Conservation (phyloP, 768 basidiomycete genomes). For the Naganishia vishniacii region DNA sequence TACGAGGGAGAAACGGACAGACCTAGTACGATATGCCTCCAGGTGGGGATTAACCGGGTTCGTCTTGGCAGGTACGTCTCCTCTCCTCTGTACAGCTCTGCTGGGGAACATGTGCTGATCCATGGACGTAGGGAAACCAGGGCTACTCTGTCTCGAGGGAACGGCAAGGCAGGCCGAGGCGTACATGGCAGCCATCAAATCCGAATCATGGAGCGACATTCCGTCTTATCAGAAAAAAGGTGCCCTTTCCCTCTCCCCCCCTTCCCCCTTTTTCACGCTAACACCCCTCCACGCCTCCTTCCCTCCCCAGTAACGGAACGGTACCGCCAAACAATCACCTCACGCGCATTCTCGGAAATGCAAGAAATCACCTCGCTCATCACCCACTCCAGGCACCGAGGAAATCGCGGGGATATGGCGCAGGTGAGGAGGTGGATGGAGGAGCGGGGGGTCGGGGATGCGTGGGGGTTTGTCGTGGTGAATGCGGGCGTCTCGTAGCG, state of each 20-base stretch:
- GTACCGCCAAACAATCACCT: slow-evolving; percentile 36
- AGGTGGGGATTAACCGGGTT: slow-evolving; percentile 48
- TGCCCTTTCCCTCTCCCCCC: background rate
- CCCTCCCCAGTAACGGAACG: slow-evolving; percentile 49
- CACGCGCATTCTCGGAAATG: slow-evolving; percentile 43
- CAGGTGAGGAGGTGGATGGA: slow-evolving; percentile 48
- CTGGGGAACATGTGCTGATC: background rate
- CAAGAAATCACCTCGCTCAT: slow-evolving; percentile 49
- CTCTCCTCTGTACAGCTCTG: background rate
- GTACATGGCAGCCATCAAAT: slow-evolving; percentile 49
- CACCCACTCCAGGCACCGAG: slow-evolving; percentile 42
- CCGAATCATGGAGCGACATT: slow-evolving; percentile 50
- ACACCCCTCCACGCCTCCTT: no score
- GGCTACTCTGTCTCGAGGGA: slow-evolving; percentile 49
- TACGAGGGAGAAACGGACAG: slow-evolving; percentile 47
- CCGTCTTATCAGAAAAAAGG: slow-evolving; percentile 51
- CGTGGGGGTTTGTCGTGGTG: slow-evolving; percentile 44
- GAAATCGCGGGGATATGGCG: slow-evolving; percentile 49
- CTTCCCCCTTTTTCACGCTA: background rate
- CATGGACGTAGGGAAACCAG: slow-evolving; percentile 47
- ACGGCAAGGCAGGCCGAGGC: slow-evolving; percentile 37
- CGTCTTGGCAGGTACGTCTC: slow-evolving; percentile 57
- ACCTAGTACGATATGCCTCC: slow-evolving; percentile 47
- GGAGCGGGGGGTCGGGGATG: slow-evolving; percentile 45
- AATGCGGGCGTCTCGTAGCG: slow-evolving; percentile 23